Conservation (phyloP, 2,329 filamentous ascomycete species). For the Keithomyces neogunnii region DNA sequence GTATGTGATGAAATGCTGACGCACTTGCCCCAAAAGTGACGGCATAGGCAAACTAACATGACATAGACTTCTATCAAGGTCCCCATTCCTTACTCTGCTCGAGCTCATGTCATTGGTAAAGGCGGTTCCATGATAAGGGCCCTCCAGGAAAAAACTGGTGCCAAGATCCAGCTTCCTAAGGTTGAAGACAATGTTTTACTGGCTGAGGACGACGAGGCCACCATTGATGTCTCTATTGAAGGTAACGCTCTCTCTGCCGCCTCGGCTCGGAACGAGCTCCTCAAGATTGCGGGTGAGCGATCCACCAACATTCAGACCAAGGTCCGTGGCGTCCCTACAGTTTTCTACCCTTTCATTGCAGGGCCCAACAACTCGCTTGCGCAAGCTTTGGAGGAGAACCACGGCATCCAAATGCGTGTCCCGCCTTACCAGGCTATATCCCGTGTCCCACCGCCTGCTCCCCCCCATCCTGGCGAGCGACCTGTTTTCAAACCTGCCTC, state of each 20-base stretch:
- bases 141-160: slow-evolving; percentile 82
- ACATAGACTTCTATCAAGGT: slow-evolving; percentile 54
- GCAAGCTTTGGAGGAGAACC: slow-evolving; percentile 63
- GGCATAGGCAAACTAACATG: slow-evolving; percentile 3
- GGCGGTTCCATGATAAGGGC: slow-evolving; percentile 84
- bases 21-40: too few relatives aligned
- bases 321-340: slow-evolving; percentile 74
- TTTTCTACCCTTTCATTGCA: slow-evolving; percentile 93
- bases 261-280: slow-evolving; percentile 74
- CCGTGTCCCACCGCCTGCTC: slow-evolving; percentile 57
- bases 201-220: slow-evolving; percentile 69
- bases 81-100: slow-evolving; percentile 72
- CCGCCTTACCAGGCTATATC: slow-evolving; percentile 74
- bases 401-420: slow-evolving; percentile 73
- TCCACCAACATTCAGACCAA: slow-evolving; percentile 74
- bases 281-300: slow-evolving; percentile 80
- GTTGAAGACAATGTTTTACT: slow-evolving; percentile 52
- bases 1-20: slow-evolving; percentile 37
- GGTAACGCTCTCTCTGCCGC: slow-evolving; percentile 85
- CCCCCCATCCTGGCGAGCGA: slow-evolving; percentile 52
- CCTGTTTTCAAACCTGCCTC: slow-evolving; percentile 63
- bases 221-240: slow-evolving; percentile 80
- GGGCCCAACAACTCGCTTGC: slow-evolving; percentile 64
- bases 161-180: slow-evolving; percentile 83
- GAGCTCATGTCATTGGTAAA: slow-evolving; percentile 88